phyloP scores from a whole-genome alignment of 495 filamentous ascomycete genomes.

The Platismatia glauca region DNA sequence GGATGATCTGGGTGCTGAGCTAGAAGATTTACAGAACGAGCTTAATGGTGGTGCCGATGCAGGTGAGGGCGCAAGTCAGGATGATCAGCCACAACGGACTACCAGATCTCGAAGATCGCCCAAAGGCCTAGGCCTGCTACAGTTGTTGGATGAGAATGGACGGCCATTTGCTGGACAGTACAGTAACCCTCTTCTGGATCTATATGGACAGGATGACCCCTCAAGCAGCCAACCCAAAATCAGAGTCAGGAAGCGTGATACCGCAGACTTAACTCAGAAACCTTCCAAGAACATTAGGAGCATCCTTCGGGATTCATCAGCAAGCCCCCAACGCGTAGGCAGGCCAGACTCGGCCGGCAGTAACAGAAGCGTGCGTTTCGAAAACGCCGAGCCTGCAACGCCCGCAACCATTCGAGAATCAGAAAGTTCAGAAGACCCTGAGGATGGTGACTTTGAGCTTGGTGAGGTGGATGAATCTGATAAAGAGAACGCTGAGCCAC shows the following conservation, averaged over 20 bases:
- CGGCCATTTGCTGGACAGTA: slow-evolving; percentile 27
- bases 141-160: slow-evolving; percentile 29
- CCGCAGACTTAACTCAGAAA: not conserved
- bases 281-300: not conserved
- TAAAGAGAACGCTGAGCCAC: slow-evolving; percentile 25
- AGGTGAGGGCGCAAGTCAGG: not conserved
- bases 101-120: slow-evolving; percentile 11
- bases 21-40: slow-evolving; percentile 38
- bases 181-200: slow-evolving; percentile 26
- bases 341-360: slow-evolving; percentile 17
- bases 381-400: slow-evolving; percentile 24
- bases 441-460: slow-evolving; percentile 25
- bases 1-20: slow-evolving; percentile 35
- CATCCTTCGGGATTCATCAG: slow-evolving; percentile 12
- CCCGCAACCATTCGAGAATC: slow-evolving; percentile 27
- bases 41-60: slow-evolving; percentile 12
- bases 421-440: slow-evolving; percentile 29
- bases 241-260: slow-evolving; percentile 10
- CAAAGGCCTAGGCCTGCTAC: slow-evolving; percentile 17
- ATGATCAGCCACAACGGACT: slow-evolving; percentile 9
- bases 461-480: slow-evolving; percentile 21
- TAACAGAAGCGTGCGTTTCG: slow-evolving; percentile 24
- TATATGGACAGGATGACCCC: slow-evolving; percentile 17
- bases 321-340: slow-evolving; percentile 6
- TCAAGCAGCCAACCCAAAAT: slow-evolving; percentile 9